Base-by-base conservation (phyloP, 129 eudicot genomes). In the Flaveria trinervia region DNA sequence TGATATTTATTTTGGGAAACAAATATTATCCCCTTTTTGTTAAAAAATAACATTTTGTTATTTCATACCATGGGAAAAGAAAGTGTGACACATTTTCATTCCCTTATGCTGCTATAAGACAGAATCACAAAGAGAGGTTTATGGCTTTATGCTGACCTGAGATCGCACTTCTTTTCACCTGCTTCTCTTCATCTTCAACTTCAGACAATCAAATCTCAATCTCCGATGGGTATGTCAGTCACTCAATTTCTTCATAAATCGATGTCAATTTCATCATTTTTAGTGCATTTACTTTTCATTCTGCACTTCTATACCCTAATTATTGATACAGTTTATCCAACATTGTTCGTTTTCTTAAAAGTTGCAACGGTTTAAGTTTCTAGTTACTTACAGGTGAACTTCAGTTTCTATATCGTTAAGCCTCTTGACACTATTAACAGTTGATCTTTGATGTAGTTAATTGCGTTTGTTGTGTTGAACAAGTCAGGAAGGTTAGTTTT, bases 281-380 rank as follows among this genome's bases (percentile, higher is more conserved):
- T 33, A 4, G 3, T 4, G 39, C 39, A 33, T 33, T 33, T 4
- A 33, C 39, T 33, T 48, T 17, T 75, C 30, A 10, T 50, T 64
- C 33, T 75, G 71, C 49, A 26, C 79, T 64, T 75, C 60, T 48
- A 60, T 70, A 79, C 82, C 82, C 82, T 79, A 79, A 79, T 9
- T 9, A 33, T 33, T 11, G 12, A 20, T 14, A 12, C 49, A 62
- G 22, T 59, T 78, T 16, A 60, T 70, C 22, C 71, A 60, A 61
- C 44, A 71, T 30, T 79, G 65, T 71, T 64, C 66, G 52, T 79
- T 46, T 33, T 67, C 16, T 18, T 65, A 7, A 76, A 49, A 23
- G 71, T 26, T 75, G 71, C 71, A 75, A 74, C 59, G 59, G 69
- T 59, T 9, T 26, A 61, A 61, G 16, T n/a, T 45, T 60, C 57